These are phyloP conservation scores for Ganoderma boninense DNA, from an alignment of 1,284 basidiomycete species.

Conservation along the genomic window DNA sequence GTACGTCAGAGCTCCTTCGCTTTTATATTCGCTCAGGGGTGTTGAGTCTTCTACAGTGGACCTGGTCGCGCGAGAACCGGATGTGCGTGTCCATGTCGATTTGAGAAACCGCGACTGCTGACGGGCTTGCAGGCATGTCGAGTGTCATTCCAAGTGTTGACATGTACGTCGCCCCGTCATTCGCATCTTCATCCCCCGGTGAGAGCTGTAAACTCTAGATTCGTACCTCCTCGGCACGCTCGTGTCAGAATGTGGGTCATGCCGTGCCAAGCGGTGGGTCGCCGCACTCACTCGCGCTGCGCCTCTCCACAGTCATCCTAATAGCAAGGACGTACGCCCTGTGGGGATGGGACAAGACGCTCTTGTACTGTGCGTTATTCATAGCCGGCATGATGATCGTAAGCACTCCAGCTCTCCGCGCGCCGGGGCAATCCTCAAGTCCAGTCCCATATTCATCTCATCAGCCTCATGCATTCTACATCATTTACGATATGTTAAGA, in stretches of 20 bases:
- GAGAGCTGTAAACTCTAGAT: neutral
- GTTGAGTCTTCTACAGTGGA: neutral
- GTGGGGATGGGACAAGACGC: neutral
- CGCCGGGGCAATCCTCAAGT: too few species aligned
- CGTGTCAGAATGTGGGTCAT: neutral
- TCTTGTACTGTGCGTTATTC: neutral
- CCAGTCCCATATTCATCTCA: too few species aligned
- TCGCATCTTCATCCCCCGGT: neutral
- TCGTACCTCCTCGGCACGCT: neutral
- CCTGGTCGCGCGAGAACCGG: neutral
- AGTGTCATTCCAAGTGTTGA: neutral
- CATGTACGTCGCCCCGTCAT: neutral
- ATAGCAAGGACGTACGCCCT: neutral
- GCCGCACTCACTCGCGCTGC: neutral
- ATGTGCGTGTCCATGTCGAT: neutral
- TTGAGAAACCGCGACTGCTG: too few species aligned
- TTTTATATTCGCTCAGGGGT: neutral
- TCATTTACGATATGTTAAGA: neutral
- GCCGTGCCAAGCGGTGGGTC: too few species aligned
- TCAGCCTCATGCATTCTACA: constrained; percentile 4
- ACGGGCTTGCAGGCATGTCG: neutral
- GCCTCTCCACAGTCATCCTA: neutral
- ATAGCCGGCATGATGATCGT: neutral
- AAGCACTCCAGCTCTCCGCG: neutral
- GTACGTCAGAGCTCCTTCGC: neutral